These are phyloP conservation scores for Kwoniella bestiolae DNA, from an alignment of 768 basidiomycete species.

Conservation along the genomic window DNA sequence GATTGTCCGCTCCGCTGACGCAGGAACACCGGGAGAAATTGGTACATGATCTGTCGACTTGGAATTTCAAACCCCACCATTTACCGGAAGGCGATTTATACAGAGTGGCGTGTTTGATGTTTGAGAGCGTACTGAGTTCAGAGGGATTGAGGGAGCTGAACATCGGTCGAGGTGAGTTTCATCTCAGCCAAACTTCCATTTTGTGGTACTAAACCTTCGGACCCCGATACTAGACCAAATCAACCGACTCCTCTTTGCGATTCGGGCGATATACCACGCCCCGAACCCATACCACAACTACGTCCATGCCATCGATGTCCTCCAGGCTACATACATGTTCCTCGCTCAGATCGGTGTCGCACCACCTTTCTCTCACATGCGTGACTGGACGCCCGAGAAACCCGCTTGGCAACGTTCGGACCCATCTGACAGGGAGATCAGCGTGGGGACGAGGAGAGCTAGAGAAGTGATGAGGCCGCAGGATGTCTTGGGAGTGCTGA, in stretches of 20 bases:
- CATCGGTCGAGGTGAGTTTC: constrained; percentile 53
- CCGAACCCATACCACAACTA: constrained; percentile 98
- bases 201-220: too few species aligned
- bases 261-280: constrained; percentile 87
- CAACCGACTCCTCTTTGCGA: constrained; percentile 76
- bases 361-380: constrained; percentile 73
- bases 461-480: constrained; percentile 61
- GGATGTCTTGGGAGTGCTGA: constrained; percentile 80
- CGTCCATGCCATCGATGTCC: constrained; percentile 92
- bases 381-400: constrained; percentile 59
- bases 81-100: constrained; percentile 81
- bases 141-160: constrained; percentile 64
- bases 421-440: constrained; percentile 21
- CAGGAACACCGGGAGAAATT: constrained; percentile 63
- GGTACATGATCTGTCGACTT: constrained; percentile 71
- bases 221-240: constrained; percentile 82
- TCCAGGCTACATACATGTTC: constrained; percentile 89
- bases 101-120: constrained; percentile 79
- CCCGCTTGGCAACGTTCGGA: constrained; percentile 47
- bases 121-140: constrained; percentile 79
- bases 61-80: constrained; percentile 89
- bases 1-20: constrained; percentile 61
- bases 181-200: too few species aligned
- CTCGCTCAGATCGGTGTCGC: constrained; percentile 77
- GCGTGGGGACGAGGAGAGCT: constrained; percentile 41